phyloP scores from a whole-genome alignment of 345 rosid species.

The Euphorbia pulcherrima region DNA sequence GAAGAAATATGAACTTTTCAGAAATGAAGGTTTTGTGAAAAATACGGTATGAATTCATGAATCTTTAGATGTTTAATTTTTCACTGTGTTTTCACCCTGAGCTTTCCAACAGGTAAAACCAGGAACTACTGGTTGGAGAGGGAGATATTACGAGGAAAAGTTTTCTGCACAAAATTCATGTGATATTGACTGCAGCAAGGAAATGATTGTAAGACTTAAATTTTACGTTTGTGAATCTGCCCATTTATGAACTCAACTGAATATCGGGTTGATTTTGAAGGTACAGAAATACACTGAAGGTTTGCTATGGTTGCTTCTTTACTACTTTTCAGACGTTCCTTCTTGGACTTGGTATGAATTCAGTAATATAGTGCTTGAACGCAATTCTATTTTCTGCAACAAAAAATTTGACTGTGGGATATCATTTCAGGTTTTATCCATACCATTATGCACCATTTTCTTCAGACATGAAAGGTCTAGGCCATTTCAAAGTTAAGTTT shows the following conservation, averaged over 20 bases:
- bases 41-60: constrained; percentile 15
- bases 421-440: constrained; percentile 71
- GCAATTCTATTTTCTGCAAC: background rate
- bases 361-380: background rate
- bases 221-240: background rate
- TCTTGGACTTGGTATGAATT: constrained; percentile 31
- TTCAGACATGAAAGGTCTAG: constrained; percentile 82
- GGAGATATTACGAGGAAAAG: constrained; percentile 87
- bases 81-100: background rate
- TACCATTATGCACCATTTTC: constrained; percentile 99
- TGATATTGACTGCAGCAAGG: constrained; percentile 65
- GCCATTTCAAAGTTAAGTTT: constrained; percentile 55
- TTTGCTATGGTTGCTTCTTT: constrained; percentile 69
- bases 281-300: constrained; percentile 84
- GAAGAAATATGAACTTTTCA: constrained; percentile 20
- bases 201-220: constrained; percentile 55
- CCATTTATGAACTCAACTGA: background rate
- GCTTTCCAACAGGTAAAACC: constrained; percentile 53
- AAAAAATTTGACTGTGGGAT: background rate
- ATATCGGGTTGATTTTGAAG: constrained; percentile 27
- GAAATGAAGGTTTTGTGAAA: background rate
- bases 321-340: constrained; percentile 23
- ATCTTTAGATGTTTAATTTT: background rate
- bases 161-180: constrained; percentile 39
- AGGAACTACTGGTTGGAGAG: constrained; percentile 84